Evolutionary conservation across 257 asterid genomes (phyloP), one percentile per base, ranked within the genome.

Genomic region (Mitragyna speciosa): DNA sequence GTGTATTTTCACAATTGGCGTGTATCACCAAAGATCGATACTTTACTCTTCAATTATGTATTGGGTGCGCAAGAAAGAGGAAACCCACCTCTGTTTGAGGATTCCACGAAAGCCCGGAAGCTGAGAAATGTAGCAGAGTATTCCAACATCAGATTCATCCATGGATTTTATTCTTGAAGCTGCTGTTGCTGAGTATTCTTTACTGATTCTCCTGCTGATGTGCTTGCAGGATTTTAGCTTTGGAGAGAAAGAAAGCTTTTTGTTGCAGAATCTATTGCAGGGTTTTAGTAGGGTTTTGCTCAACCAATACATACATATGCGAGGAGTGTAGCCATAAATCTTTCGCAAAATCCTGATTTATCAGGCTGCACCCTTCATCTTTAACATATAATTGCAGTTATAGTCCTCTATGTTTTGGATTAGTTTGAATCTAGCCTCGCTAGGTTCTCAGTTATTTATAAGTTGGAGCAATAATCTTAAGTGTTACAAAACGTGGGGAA

Each of bases 91-190:
- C 81, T 90, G 98, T 84, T 94, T 94, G 85, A 94, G 97, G 81
- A 90, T 87, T 59, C 98, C 98, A 48, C 92, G 87, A 83, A 94
- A 94, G 67, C 98, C 97, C 16, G 96, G 97, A 59, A 92, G 94
- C 52, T 81, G 70, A 69, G 98, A 92, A 59, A 92, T 89, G 92
- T 92, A 91, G 87, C 94, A 94, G 76, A 86, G 84, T 22, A 94
- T 94, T 31, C 97, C 98, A 22, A 94, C 97, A 54, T 90, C 94
- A 28, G 91, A 83, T 84, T 94, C 98, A 77, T 90, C 94, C 48
- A 86, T 89, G 28, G 94, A 84, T 45, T 82, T 36, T 4, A 91
- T 89, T 56, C 67, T 78, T 20, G 54, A 78, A 51, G 79, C 73
- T 54, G 81, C 36, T 63, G 73, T 52, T 28, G 74, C 66, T 14